Percentiles rank a stretch among this genome's conserved stretches.
phyloP scores from a whole-genome alignment of 2,329 filamentous ascomycete genomes.

The Nothopassalora personata region DNA sequence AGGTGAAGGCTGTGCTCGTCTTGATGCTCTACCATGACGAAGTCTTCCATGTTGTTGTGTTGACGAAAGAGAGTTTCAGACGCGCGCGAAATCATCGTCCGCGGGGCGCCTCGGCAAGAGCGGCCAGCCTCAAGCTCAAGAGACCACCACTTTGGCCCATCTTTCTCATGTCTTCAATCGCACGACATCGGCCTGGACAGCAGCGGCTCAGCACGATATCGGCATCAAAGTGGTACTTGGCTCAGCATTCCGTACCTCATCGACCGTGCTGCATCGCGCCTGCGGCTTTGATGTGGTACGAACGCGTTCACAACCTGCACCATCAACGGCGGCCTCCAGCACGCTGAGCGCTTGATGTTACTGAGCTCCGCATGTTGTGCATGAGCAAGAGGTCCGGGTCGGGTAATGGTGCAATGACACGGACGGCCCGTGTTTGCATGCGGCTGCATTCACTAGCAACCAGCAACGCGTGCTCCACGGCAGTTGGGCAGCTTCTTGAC shows the following conservation, averaged over 20 bases:
- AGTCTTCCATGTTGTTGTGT: background rate
- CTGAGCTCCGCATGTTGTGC: background rate
- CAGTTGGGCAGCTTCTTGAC: background rate
- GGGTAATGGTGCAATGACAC: background rate
- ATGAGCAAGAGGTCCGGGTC: background rate
- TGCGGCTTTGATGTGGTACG: background rate
- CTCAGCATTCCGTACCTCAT: background rate
- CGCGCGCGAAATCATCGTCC: background rate
- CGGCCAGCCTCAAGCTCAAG: too few relatives aligned
- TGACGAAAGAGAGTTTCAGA: background rate
- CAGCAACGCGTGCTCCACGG: background rate
- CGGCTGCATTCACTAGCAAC: background rate
- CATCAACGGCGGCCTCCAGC: background rate
- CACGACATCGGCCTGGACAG: too few relatives aligned
- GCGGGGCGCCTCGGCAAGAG: background rate
- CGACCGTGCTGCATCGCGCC: background rate
- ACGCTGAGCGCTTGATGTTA: background rate
- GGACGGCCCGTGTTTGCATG: background rate
- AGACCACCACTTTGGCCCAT: too few relatives aligned
- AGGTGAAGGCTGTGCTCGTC: constrained; percentile 10
- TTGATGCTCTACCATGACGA: constrained; percentile 6
- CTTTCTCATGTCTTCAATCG: too few relatives aligned
- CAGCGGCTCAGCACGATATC: too few relatives aligned
- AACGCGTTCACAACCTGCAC: background rate
- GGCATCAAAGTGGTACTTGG: too few relatives aligned